Evolutionary conservation across 345 rosid species (phyloP), one percentile per base, ranked within the genome.

Genomic region (Linum lewisii): DNA sequence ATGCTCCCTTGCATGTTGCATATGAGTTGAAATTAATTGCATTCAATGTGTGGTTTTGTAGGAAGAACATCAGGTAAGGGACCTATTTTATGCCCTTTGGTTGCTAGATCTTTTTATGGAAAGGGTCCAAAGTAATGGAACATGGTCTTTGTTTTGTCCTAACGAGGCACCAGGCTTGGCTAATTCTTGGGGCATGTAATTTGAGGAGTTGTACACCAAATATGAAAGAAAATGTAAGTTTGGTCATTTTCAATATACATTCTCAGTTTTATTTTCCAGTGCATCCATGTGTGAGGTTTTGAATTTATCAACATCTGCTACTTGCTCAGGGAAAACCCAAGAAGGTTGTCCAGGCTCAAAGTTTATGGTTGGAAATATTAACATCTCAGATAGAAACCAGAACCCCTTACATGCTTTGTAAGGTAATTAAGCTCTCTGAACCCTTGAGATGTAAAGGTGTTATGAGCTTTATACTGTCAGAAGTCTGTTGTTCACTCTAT

Each of bases 331-430:
- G 96, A 15, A 92, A 92, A 72, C 88, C 95, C 56, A 92, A 80
- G 76, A 92, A 88, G 76, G 86, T 88, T 69, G 87, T 86, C 42
- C 84, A 80, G 67, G 96, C 96, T 37, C 98, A 83, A 62, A 79
- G 72, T 67, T 87, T 86, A 0, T 92, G 96, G 96, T 84, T 81
- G 70, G 96, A 84, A 68, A 75, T 92, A 47, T 67, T 92, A 68
- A 86, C 74, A 58, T 86, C 98, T 20, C 98, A 92, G 67, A 84
- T 92, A n/a, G 98, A 92, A 77, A 92, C 98, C 37, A 96, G 98
- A 47, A 92, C 95, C 15, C 98, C 98, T 29, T 92, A 92, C 65
- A 92, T 92, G 96, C 86, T 92, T 53, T 92, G 79, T 73, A 92
- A 92, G 95, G 98, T 92, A 63, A 60, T 37, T n/a, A n/a, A n/a